Evolutionary conservation across 208 protist genomes (phyloP), one percentile per base, ranked within the genome.

Genomic region (Leishmania guyanensis): DNA sequence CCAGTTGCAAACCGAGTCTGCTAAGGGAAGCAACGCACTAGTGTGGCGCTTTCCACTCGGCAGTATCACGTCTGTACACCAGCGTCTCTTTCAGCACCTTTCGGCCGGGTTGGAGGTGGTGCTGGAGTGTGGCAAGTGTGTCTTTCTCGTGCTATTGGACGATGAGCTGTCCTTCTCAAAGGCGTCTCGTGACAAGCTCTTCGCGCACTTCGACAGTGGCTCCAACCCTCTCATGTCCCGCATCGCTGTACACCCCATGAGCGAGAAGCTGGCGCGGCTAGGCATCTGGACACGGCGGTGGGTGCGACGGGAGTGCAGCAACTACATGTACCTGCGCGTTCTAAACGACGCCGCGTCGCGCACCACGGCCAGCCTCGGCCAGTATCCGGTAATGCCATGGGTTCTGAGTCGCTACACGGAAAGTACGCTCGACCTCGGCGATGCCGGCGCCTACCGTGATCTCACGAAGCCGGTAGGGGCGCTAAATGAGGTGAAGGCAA

Each of bases 311-410:
- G 80, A 91, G 65, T 80, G 99, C 39, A 96, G 90, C 82, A 99
- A 98, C 82, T 97, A 87, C 76, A 87, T 92, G 54, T 99, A 99
- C 82, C 86, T 99, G 17, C 73, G 93, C 51, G 80, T 90, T 43
- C 83, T 99, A 5, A 99, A 99, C 86, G 90, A 91, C 69, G 74
- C 90, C 17, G 97, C 95, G 20, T 97, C 94, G 48, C 88, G 98
- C 33, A 98, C 96, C 16, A 90, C 92, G 56, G 94, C 93, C 17
- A 96, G 98, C 83, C 77, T 99, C 3, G 93, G 91, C 33, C 98
- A 99, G 86, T 99, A 99, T 74, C 98, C 98, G 9, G 93, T 99
- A 16, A 96, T 99, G 86, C 98, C 98, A 36, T 99, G 97, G 97
- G 88, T 99, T 46, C 78, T 99, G 58, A 20, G 66, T 36, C 86